A percentile compares a stretch with the other conserved stretches of the same genome.
phyloP scores from a whole-genome alignment of 2,329 filamentous ascomycete genomes.

The Parastagonospora nodorum region DNA sequence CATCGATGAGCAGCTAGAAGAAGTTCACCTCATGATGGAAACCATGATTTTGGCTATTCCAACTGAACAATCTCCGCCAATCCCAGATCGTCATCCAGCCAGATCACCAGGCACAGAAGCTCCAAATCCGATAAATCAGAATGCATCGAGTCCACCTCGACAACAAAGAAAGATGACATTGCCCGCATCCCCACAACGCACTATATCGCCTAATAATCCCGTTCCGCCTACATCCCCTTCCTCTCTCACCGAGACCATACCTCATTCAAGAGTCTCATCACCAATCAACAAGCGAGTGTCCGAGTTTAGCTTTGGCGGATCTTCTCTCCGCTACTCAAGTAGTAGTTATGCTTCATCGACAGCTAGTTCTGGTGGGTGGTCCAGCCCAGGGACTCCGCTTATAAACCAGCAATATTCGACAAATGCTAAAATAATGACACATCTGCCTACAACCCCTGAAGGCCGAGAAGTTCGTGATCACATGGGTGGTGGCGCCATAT shows the following conservation, averaged over 20 bases:
- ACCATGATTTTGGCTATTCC: conserved; percentile 26
- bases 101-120: conserved; percentile 20
- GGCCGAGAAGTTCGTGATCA: conserved; percentile 14
- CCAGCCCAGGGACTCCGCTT: conserved; percentile 9
- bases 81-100: conserved; percentile 20
- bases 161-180: conserved; percentile 3
- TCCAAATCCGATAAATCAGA: not conserved
- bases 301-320: conserved; percentile 57
- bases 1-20: conserved; percentile 34
- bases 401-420: conserved; percentile 12
- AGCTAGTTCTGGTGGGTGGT: conserved; percentile 50
- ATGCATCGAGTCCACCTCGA: not conserved
- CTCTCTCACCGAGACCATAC: conserved; percentile 7
- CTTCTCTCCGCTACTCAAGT: conserved; percentile 82
- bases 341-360: conserved; percentile 78
- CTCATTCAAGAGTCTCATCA: conserved; percentile 12
- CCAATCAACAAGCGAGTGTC: conserved; percentile 26
- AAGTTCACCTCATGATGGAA: conserved; percentile 36
- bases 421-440: conserved; percentile 15
- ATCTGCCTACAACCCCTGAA: conserved; percentile 21
- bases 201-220: conserved; percentile 4
- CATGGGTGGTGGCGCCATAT: conserved; percentile 14
- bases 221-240: conserved; percentile 10
- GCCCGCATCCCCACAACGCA: conserved; percentile 7
- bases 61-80: conserved; percentile 10